phyloP scores from a whole-genome alignment of 2,329 filamentous ascomycete species.

The Thermothelomyces thermophilus region DNA sequence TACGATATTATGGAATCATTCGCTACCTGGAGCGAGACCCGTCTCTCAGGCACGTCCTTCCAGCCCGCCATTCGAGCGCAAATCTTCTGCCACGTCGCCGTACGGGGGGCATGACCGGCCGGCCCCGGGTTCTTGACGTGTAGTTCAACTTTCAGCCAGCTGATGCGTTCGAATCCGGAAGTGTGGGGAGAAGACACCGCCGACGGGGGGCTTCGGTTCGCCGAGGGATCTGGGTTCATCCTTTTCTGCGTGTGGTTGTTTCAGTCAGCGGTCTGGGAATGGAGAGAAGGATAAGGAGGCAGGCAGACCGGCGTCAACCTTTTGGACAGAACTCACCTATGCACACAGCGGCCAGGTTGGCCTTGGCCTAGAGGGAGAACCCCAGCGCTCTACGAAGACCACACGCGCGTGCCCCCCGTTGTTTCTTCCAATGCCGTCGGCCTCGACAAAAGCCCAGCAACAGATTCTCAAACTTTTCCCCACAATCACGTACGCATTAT shows the following conservation, averaged over 20 bases:
- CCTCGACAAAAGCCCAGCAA: slow-evolving; percentile 32
- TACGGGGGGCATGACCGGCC: slow-evolving; percentile 33
- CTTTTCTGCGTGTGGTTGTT: slow-evolving; percentile 16
- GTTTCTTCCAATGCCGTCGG: slow-evolving; percentile 28
- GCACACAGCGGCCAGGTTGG: too few relatives aligned
- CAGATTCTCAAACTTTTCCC: slow-evolving; percentile 38
- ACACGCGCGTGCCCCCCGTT: too few relatives aligned
- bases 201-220: slow-evolving; percentile 21
- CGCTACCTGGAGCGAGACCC: slow-evolving; percentile 1
- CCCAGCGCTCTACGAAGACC: too few relatives aligned
- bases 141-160: slow-evolving; percentile 29
- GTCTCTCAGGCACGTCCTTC: too few relatives aligned
- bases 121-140: slow-evolving; percentile 32
- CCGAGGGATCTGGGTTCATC: slow-evolving; percentile 24
- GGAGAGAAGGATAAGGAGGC: too few relatives aligned
- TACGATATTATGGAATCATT: slow-evolving; percentile 16
- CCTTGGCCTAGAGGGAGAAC: too few relatives aligned
- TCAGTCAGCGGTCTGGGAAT: neutral
- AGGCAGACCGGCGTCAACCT: too few relatives aligned
- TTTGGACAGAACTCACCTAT: too few relatives aligned
- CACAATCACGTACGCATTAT: slow-evolving; percentile 31
- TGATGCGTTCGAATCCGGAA: slow-evolving; percentile 30
- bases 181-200: slow-evolving; percentile 33
- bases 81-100: slow-evolving; percentile 21
- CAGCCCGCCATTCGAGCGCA: slow-evolving; percentile 18